phyloP scores from a whole-genome alignment of 352 stramenopile genomes.

The Phytophthora cajani region DNA sequence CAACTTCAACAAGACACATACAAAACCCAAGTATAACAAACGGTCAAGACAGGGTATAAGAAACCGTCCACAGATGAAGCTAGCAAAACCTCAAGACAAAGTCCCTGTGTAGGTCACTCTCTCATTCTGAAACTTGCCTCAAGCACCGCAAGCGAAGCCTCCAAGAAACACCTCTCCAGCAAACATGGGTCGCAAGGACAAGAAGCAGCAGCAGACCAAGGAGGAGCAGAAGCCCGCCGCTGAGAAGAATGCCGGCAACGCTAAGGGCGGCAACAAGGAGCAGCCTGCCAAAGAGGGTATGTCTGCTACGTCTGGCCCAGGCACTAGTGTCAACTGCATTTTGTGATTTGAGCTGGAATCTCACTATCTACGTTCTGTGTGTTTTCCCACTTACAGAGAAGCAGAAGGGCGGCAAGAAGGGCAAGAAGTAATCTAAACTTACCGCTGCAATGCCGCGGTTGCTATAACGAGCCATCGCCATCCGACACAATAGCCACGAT shows the following conservation, averaged over 20 bases:
- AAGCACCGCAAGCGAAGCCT: slow-evolving; percentile 9
- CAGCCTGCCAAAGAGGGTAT: slow-evolving; percentile 13
- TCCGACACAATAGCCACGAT: too few species aligned
- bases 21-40: background rate
- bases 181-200: slow-evolving; percentile 46
- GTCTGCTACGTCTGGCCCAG: too few species aligned
- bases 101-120: too few species aligned
- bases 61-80: background rate
- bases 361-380: background rate
- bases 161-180: slow-evolving; percentile 1
- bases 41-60: background rate
- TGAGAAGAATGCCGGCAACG: slow-evolving; percentile 29
- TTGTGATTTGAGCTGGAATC: background rate
- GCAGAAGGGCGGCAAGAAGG: slow-evolving; percentile 33
- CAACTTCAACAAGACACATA: background rate
- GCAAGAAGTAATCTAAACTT: slow-evolving; percentile 33
- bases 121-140: slow-evolving; percentile 23
- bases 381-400: background rate
- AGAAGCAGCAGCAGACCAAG: slow-evolving; percentile 24
- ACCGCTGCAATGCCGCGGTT: too few species aligned
- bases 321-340: background rate
- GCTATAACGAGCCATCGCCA: too few species aligned
- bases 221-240: slow-evolving; percentile 21
- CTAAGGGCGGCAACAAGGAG: slow-evolving; percentile 27
- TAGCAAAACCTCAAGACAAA: too few species aligned